Conservation (phyloP, 2,329 filamentous ascomycete genomes). For the Exutisphaerella laricina region DNA sequence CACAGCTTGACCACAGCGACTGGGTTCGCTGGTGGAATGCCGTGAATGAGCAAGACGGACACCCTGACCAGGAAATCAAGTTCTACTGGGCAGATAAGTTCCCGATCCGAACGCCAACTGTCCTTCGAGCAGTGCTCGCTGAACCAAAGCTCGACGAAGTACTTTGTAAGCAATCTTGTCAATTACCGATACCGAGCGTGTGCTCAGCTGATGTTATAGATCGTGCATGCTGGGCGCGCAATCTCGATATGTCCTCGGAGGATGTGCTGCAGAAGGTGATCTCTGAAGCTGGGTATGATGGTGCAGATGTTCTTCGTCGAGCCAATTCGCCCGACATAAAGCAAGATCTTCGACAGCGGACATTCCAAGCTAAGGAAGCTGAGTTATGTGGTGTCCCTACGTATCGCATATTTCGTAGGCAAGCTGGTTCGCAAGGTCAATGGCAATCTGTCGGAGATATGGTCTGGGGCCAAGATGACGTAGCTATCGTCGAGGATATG, state of each 20-base stretch:
- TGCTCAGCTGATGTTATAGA: conserved; percentile 10
- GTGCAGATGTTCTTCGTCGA: conserved; percentile 7
- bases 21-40: conserved; percentile 25
- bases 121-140: conserved; percentile 16
- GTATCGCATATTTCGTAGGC: conserved; percentile 19
- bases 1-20: conserved; percentile 17
- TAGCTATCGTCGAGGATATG: conserved; percentile 21
- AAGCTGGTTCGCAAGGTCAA: conserved; percentile 2
- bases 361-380: conserved; percentile 18
- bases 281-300: conserved; percentile 17
- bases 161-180: conserved; percentile 13
- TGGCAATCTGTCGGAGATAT: conserved; percentile 19
- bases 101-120: conserved; percentile 19
- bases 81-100: conserved; percentile 24
- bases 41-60: conserved; percentile 19
- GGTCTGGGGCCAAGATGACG: conserved; percentile 24
- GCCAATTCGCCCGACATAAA: conserved; percentile 18
- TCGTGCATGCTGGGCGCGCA: conserved; percentile 24
- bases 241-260: conserved; percentile 22
- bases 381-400: conserved; percentile 22
- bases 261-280: conserved; percentile 17
- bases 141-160: conserved; percentile 14
- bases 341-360: conserved; percentile 18
- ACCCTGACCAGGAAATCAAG: conserved; percentile 15
- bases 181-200: not conserved